Conservation (phyloP, 2,329 filamentous ascomycete genomes). For the Fusarium lateritium region DNA sequence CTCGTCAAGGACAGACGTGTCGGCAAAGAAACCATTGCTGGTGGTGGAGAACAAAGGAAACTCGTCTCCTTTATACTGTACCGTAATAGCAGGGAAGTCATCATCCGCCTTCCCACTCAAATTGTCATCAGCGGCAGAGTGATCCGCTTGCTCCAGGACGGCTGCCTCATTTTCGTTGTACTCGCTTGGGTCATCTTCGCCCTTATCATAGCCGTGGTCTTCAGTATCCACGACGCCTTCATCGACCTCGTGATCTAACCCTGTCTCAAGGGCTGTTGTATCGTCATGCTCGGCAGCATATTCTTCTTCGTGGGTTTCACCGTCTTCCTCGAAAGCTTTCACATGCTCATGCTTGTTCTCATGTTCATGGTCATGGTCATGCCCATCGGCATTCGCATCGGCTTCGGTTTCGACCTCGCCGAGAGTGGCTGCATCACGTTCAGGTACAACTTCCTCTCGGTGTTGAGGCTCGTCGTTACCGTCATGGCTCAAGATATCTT, state of each 20-base stretch:
- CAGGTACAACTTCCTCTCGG: constrained; percentile 12
- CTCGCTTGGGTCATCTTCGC: constrained; percentile 21
- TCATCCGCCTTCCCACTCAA: constrained; percentile 27
- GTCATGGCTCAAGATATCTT: constrained; percentile 30
- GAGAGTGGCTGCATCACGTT: constrained; percentile 7
- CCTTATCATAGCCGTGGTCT: constrained; percentile 13
- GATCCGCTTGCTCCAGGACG: constrained; percentile 11
- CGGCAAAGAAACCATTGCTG: constrained; percentile 62
- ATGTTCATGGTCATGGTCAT: constrained; percentile 11
- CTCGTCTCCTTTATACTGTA: constrained; percentile 61
- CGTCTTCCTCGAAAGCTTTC: constrained; percentile 35
- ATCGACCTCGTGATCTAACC: constrained; percentile 3
- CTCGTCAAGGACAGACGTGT: constrained; percentile 58
- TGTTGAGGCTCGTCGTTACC: constrained; percentile 31
- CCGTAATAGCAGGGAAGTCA: constrained; percentile 57
- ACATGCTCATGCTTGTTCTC: constrained; percentile 1
- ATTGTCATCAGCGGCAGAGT: constrained; percentile 20
- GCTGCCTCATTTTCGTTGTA: constrained; percentile 27
- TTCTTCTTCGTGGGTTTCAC: constrained; percentile 11
- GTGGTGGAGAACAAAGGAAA: constrained; percentile 58
- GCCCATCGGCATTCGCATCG: constrained; percentile 12
- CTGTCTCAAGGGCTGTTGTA: not conserved
- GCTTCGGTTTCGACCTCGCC: constrained; percentile 14
- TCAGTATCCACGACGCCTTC: constrained; percentile 14
- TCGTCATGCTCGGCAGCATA: constrained; percentile 17